phyloP scores from a whole-genome alignment of 2,329 filamentous ascomycete genomes.

The Penicillium vulpinum region DNA sequence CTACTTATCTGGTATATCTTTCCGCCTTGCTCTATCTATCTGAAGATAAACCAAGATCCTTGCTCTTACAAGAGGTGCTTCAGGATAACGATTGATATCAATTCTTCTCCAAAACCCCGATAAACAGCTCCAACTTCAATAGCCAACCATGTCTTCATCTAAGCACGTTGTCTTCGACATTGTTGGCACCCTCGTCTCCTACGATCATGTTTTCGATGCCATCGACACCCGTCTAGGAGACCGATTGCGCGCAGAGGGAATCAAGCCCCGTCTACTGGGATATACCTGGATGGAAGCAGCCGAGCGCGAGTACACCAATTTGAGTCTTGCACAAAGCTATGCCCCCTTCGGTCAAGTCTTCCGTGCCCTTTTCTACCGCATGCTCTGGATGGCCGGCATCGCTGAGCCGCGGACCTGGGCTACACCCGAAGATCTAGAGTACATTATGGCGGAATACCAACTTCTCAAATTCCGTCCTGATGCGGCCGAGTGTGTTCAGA shows the following conservation, averaged over 20 bases:
- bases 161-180: constrained; percentile 35
- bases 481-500: constrained; percentile 39
- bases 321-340: constrained; percentile 44
- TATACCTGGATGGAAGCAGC: constrained; percentile 46
- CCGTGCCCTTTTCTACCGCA: constrained; percentile 46
- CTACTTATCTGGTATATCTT: background rate
- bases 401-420: constrained; percentile 40
- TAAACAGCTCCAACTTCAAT: background rate
- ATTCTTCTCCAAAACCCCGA: background rate
- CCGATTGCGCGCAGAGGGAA: constrained; percentile 34
- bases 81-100: background rate
- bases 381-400: constrained; percentile 43
- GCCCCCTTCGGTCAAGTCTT: constrained; percentile 42
- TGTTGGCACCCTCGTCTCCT: constrained; percentile 45
- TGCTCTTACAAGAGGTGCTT: background rate
- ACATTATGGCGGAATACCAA: constrained; percentile 38
- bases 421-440: constrained; percentile 41
- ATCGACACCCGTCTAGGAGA: constrained; percentile 42
- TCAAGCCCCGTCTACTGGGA: constrained; percentile 42
- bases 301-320: constrained; percentile 49
- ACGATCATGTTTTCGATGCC: constrained; percentile 41
- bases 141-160: constrained; percentile 6
- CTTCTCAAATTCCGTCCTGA: constrained; percentile 36
- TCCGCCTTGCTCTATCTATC: background rate
- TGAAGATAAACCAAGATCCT: background rate